Percentiles rank a stretch among this genome's conserved stretches.
These are phyloP conservation scores for Selaginella moellendorffii DNA, from an alignment of 75 land plant genomes.

Conservation along the genomic window DNA sequence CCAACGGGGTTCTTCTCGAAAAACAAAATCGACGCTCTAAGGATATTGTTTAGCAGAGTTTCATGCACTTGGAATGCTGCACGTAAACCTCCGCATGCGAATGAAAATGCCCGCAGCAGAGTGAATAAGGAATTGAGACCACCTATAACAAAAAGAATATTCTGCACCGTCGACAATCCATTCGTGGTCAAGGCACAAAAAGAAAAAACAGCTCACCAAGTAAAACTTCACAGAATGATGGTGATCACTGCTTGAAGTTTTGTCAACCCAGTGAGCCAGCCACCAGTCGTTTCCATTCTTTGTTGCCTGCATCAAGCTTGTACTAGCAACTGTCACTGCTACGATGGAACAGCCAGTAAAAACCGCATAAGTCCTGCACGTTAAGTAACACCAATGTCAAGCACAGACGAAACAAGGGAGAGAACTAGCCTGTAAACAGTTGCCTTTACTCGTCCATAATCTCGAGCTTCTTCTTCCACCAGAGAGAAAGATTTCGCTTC, in stretches of 20 bases:
- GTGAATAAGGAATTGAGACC: constrained; percentile 66
- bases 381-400: not conserved
- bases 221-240: constrained; percentile 25
- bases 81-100: constrained; percentile 83
- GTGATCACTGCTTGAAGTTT: constrained; percentile 10
- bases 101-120: constrained; percentile 74
- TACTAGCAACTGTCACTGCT: constrained; percentile 33
- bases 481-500: constrained; percentile 2
- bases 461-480: constrained; percentile 41
- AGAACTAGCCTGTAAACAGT: constrained; percentile 25
- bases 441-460: constrained; percentile 52
- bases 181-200: not conserved
- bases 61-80: constrained; percentile 73
- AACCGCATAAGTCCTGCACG: constrained; percentile 53
- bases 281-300: constrained; percentile 90
- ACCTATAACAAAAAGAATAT: constrained; percentile 1
- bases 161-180: not conserved
- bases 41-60: constrained; percentile 41
- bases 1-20: constrained; percentile 87
- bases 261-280: constrained; percentile 85
- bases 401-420: not conserved
- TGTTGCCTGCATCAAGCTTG: constrained; percentile 77
- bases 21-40: constrained; percentile 60
- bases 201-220: constrained; percentile 28
- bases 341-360: constrained; percentile 51